Evolutionary conservation across 768 basidiomycete genomes (phyloP), one percentile per base, ranked within the genome.

Genomic region (Pleurotus eryngii): DNA sequence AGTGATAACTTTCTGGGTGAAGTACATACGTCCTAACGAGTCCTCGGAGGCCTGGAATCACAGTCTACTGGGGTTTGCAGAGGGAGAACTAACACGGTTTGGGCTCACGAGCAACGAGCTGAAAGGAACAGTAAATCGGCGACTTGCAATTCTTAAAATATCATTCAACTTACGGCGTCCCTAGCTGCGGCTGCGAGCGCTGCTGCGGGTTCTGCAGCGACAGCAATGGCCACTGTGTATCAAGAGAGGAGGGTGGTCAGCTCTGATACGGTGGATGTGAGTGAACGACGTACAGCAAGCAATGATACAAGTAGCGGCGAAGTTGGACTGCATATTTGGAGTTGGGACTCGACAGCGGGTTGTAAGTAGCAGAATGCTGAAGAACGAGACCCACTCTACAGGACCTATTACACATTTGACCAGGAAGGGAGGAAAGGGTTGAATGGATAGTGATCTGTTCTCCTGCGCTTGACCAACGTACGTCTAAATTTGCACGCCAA

Each of bases 301-400:
- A 35, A 56, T 11, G 12, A 37, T 24, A 22, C 42, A 56, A 35
- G 43, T 27, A n/a, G 46, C 12, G 55, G 46, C 7, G 40, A 15
- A 46, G 24, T 47, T 24, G 26, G 38, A 46, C 18, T 56, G 55
- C 55, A 56, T 56, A 4, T 56, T 56, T 47, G 55, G 8, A 8
- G 18, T 1, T 30, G 18, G 54, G 27, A 39, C 14, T 20, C 22
- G 39, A 55, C 14, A 40, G 37, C 24, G 24, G 17, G 26, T 18
- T 45, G 42, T 42, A n/a, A 22, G 51, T 46, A 45, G 35, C 45
- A 56, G 46, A 3, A 37, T 24, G 26, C 30, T 24, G 35, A 35
- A 45, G 37, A 37, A 56, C 55, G 46, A 35, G 17, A 47, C 24
- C 18, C 22, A 56, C 20, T 6, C 37, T 0, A 45, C 12, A 11